Conservation (phyloP, 192 early-diverging fungal species). For the Coemansia aciculifera region DNA sequence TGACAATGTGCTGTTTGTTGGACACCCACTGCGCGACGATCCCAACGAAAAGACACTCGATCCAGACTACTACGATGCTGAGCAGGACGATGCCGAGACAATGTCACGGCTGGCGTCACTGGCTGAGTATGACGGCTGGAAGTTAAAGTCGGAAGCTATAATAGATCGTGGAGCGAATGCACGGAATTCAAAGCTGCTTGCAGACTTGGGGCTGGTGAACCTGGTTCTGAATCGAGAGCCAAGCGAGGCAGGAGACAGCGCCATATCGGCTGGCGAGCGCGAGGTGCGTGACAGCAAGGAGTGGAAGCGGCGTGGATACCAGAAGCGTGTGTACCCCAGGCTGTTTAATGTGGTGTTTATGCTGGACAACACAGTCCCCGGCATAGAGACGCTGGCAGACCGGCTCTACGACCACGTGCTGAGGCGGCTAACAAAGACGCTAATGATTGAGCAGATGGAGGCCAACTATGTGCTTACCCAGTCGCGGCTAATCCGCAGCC, state of each 20-base stretch:
- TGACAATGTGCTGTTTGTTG: conserved; percentile 83
- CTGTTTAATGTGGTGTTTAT: conserved; percentile 54
- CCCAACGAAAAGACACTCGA: conserved; percentile 53
- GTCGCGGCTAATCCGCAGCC: conserved; percentile 43
- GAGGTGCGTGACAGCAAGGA: conserved; percentile 55
- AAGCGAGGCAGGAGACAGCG: conserved; percentile 53
- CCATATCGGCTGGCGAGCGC: conserved; percentile 51
- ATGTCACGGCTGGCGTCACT: conserved; percentile 43
- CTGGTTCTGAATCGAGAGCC: conserved; percentile 52
- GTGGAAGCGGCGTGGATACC: conserved; percentile 51
- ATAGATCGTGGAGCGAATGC: conserved; percentile 22
- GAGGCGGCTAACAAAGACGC: conserved; percentile 46
- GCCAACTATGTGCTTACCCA: conserved; percentile 49
- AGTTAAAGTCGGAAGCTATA: conserved; percentile 34
- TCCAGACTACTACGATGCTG: conserved; percentile 65
- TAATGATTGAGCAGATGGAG: conserved; percentile 54
- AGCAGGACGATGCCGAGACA: conserved; percentile 57
- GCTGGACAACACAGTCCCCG: conserved; percentile 49
- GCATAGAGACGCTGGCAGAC: conserved; percentile 42
- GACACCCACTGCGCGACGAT: conserved; percentile 63
- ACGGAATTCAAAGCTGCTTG: conserved; percentile 43
- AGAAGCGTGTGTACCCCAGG: conserved; percentile 36
- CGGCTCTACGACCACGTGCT: conserved; percentile 50
- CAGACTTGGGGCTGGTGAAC: conserved; percentile 47
- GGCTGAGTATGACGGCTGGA: conserved; percentile 44